Base-by-base conservation (phyloP, 73 alveolate species). In the Paramecium biaurelia region DNA sequence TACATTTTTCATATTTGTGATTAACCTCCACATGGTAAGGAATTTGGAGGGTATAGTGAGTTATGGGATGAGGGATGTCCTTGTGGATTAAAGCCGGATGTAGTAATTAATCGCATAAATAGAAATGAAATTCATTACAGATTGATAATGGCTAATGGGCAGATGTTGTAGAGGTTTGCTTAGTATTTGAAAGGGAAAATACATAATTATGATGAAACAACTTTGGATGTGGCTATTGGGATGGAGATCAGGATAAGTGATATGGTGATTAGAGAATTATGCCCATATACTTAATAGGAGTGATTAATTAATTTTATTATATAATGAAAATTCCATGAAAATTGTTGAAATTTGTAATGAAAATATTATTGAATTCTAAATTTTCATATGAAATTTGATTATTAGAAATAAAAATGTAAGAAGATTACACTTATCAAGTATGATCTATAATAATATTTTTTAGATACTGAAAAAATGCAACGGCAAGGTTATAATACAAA, bases 1-100 rank as follows among this genome's bases (percentile, higher is more conserved):
- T 85, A 92, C 58, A 49, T 97, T 97, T 96, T 92, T 53, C 98
- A 97, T 92, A 93, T 97, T 26, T 95, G 97, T 76, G 99, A 96
- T 85, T 85, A 95, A 32, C 98, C 98, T 89, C 96, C 98, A 47
- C 99, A 97, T 96, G 96, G 93, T 3, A 8, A 42, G 41, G 34
- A 59, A 59, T 41, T 74, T n/a, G 87, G 87, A 21, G 87, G 87
- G 8, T 86, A 86, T 53, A 37, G 72, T 28, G 93, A 86, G 1
- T 53, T 57, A 5, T 86, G 93, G 93, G 87, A 63, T 15, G 41
- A 32, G 14, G 93, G 93, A 6, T 86, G 93, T 21, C 37, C 42
- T 12, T 86, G 93, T 86, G 87, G 76, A 21, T 56, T 86, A n/a
- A 59, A 24, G 11, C 42, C 57, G 4, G 85, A 86, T 10, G 34